Conservation (phyloP, 768 basidiomycete genomes). For the Phylloporus sp. region DNA sequence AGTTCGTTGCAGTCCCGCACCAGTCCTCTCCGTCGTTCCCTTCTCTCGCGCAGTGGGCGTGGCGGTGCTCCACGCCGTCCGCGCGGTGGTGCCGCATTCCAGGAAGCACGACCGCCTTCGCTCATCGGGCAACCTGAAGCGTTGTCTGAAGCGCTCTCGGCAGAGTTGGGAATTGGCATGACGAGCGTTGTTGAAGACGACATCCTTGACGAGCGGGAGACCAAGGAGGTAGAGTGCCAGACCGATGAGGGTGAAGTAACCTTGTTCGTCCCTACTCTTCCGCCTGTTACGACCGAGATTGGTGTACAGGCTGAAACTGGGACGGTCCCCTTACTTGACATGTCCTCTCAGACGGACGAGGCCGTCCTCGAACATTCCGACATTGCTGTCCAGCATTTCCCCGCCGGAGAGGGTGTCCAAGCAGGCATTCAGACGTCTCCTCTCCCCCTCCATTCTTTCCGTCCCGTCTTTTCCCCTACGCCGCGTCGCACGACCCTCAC, state of each 20-base stretch:
- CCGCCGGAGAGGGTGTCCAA: conserved; percentile 28
- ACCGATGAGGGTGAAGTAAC: conserved; percentile 44
- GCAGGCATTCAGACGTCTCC: conserved; percentile 37
- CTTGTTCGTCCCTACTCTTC: conserved; percentile 27
- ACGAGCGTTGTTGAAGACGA: conserved; percentile 39
- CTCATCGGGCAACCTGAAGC: conserved; percentile 70
- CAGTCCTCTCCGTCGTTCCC: conserved; percentile 59
- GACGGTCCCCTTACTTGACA: conserved; percentile 27
- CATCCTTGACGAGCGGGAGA: conserved; percentile 45
- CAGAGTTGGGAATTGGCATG: conserved; percentile 52
- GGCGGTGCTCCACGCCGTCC: conserved; percentile 49
- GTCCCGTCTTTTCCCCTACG: conserved; percentile 20
- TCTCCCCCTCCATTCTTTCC: conserved; percentile 22
- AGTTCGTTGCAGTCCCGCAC: conserved; percentile 40
- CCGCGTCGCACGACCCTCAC: conserved; percentile 43
- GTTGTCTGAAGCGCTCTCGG: conserved; percentile 64
- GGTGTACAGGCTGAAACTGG: conserved; percentile 38
- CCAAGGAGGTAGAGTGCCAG: conserved; percentile 61
- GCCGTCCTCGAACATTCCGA: conserved; percentile 32
- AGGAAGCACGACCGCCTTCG: conserved; percentile 64
- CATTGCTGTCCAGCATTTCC: conserved; percentile 44
- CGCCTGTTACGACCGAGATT: conserved; percentile 32
- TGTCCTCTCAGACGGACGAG: conserved; percentile 48
- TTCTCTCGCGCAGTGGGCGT: conserved; percentile 46
- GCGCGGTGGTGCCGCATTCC: conserved; percentile 65